A percentile compares a stretch with the other conserved stretches of the same genome.
Conservation (phyloP, 805 yeast genomes). For the Wickerhamiella dianesei region DNA sequence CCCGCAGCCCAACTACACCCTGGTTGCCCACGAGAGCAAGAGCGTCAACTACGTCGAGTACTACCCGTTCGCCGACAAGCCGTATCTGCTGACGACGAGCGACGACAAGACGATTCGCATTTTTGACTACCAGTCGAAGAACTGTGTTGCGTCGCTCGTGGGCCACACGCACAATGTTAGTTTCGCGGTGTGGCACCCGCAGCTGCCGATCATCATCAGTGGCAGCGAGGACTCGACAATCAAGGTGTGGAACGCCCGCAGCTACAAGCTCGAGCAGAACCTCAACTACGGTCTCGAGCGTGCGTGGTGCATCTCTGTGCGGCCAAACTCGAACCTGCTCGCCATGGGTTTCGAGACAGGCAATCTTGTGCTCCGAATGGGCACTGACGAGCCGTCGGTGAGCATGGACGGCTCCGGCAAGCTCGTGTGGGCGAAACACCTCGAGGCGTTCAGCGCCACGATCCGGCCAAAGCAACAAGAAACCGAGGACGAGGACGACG, state of each 20-base stretch:
- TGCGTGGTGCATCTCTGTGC: conserved; percentile 85
- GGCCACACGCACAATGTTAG: conserved; percentile 93
- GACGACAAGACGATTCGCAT: conserved; percentile 81
- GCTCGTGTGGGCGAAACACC: conserved; percentile 78
- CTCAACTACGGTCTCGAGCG: conserved; percentile 85
- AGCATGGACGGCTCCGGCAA: conserved; percentile 92
- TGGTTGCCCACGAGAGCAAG: conserved; percentile 78
- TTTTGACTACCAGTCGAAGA: conserved; percentile 96
- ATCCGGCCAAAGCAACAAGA: conserved; percentile 26
- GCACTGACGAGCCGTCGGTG: conserved; percentile 85
- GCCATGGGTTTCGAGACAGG: conserved; percentile 96
- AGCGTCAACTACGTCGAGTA: conserved; percentile 96
- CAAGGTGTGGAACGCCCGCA: conserved; percentile 88
- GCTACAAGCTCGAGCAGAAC: conserved; percentile 87
- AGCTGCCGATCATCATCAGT: conserved; percentile 81
- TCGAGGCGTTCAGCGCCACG: conserved; percentile 74
- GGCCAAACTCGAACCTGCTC: conserved; percentile 59
- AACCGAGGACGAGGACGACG: conserved; percentile 39
- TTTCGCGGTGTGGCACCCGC: conserved; percentile 97
- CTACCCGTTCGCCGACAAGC: conserved; percentile 95
- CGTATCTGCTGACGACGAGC: conserved; percentile 80
- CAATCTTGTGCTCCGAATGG: conserved; percentile 71
- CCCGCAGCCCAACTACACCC: conserved; percentile 75
- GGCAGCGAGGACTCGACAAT: conserved; percentile 96
- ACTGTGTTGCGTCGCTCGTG: conserved; percentile 84